These are phyloP conservation scores for Pichia kluyveri DNA, from an alignment of 805 yeast genomes.

Conservation along the genomic window DNA sequence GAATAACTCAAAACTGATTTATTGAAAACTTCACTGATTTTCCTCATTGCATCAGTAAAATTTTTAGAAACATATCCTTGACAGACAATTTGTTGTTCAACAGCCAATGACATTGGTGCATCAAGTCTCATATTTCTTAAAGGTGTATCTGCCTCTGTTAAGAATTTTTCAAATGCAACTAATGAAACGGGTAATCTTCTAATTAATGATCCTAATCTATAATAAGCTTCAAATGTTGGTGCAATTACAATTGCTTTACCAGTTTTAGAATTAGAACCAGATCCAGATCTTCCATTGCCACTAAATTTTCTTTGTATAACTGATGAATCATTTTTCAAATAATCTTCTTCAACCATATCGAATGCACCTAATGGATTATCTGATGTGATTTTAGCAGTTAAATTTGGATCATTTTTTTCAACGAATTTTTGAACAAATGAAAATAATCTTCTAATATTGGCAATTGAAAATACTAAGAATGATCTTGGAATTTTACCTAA, in stretches of 20 bases:
- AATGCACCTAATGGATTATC: conserved; percentile 26
- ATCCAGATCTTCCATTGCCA: not conserved
- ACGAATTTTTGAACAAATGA: conserved; percentile 49
- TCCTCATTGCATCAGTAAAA: conserved; percentile 28
- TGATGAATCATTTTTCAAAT: conserved; percentile 21
- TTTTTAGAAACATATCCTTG: conserved; percentile 46
- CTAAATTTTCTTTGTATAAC: conserved; percentile 5
- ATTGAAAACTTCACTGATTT: conserved; percentile 40
- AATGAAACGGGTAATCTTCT: conserved; percentile 47
- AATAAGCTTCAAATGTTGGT: conserved; percentile 46
- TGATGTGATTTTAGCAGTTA: conserved; percentile 19
- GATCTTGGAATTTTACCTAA: conserved; percentile 65
- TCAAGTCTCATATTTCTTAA: conserved; percentile 30
- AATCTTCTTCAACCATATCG: conserved; percentile 19
- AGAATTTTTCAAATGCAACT: conserved; percentile 48
- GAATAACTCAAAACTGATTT: conserved; percentile 29
- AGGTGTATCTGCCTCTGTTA: conserved; percentile 46
- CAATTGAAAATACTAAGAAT: conserved; percentile 54
- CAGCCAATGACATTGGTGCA: conserved; percentile 31
- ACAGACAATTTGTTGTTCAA: conserved; percentile 56
- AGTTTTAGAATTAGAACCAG: conserved; percentile 5
- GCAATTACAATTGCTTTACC: conserved; percentile 18
- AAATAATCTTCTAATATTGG: conserved; percentile 55
- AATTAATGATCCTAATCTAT: conserved; percentile 38
- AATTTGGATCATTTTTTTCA: conserved; percentile 35